phyloP scores from a whole-genome alignment of 2,329 filamentous ascomycete genomes.

The Neobulgaria alba region DNA sequence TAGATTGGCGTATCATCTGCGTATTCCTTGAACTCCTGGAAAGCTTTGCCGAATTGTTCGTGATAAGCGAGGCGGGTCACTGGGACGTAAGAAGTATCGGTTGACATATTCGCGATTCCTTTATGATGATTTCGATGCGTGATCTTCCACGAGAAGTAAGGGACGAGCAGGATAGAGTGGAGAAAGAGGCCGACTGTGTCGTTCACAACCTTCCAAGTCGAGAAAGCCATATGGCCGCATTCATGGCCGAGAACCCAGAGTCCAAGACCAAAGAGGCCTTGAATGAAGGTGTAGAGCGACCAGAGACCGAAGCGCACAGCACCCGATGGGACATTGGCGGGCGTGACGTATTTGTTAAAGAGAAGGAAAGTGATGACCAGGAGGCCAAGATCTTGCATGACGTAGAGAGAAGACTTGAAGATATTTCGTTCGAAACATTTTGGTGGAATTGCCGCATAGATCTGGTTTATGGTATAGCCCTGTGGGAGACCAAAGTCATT shows the following conservation, averaged over 20 bases:
- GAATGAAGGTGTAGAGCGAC: constrained; percentile 51
- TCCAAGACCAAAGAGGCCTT: constrained; percentile 57
- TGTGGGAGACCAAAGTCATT: constrained; percentile 73
- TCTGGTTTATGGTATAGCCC: constrained; percentile 26
- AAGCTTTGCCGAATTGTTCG: constrained; percentile 50
- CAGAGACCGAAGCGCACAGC: constrained; percentile 40
- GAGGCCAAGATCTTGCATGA: constrained; percentile 46
- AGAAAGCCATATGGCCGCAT: constrained; percentile 62
- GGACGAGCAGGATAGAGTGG: constrained; percentile 58
- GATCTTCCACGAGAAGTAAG: constrained; percentile 65
- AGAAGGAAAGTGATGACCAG: constrained; percentile 39
- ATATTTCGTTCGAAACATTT: constrained; percentile 52
- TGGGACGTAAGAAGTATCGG: constrained; percentile 56
- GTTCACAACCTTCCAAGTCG: constrained; percentile 46
- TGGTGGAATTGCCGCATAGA: constrained; percentile 43
- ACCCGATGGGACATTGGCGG: constrained; percentile 50
- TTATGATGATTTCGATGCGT: constrained; percentile 60
- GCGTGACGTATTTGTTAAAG: constrained; percentile 50
- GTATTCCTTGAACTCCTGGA: constrained; percentile 30
- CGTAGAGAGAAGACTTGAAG: constrained; percentile 43
- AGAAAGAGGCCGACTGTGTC: constrained; percentile 52
- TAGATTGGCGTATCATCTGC: constrained; percentile 55
- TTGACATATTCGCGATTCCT: constrained; percentile 56
- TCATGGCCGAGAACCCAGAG: constrained; percentile 65
- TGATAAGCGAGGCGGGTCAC: constrained; percentile 64